Conservation (phyloP, 164 flowering plant genomes). For the Saururus chinensis region DNA sequence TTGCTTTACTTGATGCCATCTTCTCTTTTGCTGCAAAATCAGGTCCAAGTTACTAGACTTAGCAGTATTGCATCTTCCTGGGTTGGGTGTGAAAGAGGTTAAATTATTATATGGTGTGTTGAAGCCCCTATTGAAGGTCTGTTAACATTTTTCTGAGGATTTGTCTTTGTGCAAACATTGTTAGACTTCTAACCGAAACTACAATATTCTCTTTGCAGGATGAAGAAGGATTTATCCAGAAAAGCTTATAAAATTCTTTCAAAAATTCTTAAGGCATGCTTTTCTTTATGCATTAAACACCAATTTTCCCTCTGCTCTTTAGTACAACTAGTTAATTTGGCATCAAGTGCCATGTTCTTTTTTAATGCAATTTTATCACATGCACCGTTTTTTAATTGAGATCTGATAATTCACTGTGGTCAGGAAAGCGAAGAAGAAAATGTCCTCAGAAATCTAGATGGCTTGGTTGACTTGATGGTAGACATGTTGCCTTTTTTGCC, state of each 20-base stretch:
- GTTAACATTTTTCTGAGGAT: constrained; percentile 1
- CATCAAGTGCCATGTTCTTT: neutral
- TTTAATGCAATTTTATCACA: neutral
- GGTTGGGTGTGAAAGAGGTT: constrained; percentile 44
- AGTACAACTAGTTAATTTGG: neutral
- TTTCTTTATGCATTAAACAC: neutral
- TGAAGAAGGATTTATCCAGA: constrained; percentile 64
- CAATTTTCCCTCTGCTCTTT: neutral
- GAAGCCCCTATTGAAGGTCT: constrained; percentile 66
- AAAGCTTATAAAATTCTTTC: constrained; percentile 92
- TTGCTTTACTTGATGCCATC: neutral
- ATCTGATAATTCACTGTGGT: constrained; percentile 8
- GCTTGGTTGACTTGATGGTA: constrained; percentile 59
- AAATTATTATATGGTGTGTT: constrained; percentile 45
- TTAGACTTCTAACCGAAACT: neutral
- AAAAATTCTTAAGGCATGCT: constrained; percentile 56
- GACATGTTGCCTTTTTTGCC: constrained; percentile 68
- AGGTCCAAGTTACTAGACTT: constrained; percentile 76
- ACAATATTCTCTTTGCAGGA: constrained; percentile 36
- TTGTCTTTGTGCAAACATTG: neutral
- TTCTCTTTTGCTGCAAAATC: constrained; percentile 12
- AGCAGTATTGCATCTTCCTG: constrained; percentile 73
- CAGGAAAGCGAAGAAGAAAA: constrained; percentile 51
- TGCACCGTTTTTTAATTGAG: neutral
- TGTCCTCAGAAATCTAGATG: constrained; percentile 44